phyloP scores from a whole-genome alignment of 2,329 filamentous ascomycete species.

The Byssochlamys sp. region DNA sequence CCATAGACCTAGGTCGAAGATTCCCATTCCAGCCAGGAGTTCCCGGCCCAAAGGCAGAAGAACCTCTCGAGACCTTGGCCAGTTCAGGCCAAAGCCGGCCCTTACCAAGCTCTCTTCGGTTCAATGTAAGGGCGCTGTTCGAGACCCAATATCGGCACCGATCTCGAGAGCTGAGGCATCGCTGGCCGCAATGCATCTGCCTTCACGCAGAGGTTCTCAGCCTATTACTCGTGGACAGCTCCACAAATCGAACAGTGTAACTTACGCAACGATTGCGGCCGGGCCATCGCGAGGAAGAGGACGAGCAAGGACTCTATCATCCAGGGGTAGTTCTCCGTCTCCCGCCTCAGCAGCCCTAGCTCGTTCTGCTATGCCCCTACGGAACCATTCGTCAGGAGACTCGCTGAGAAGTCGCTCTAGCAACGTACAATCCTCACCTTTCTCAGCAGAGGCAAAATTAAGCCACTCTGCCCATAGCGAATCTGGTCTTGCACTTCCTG shows the following conservation, averaged over 20 bases:
- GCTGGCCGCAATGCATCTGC: constrained; percentile 30
- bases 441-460: constrained; percentile 21
- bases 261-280: constrained; percentile 26
- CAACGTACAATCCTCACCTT: constrained; percentile 18
- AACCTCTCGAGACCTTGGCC: constrained; percentile 11
- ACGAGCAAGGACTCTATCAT: constrained; percentile 9
- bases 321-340: constrained; percentile 3
- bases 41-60: constrained; percentile 3
- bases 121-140: constrained; percentile 19
- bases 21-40: not conserved
- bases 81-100: constrained; percentile 15
- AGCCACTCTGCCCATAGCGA: constrained; percentile 24
- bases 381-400: constrained; percentile 22
- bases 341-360: constrained; percentile 8
- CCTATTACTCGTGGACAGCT: constrained; percentile 1
- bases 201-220: constrained; percentile 12
- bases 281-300: constrained; percentile 12
- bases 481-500: constrained; percentile 15
- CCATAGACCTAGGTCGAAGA: constrained; percentile 2
- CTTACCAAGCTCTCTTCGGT: constrained; percentile 16
- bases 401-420: constrained; percentile 17
- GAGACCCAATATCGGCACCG: constrained; percentile 13
- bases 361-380: constrained; percentile 9
- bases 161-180: constrained; percentile 30
- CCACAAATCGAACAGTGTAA: constrained; percentile 21